Evolutionary conservation across 768 basidiomycete genomes (phyloP).

Genomic region (Terana coerulea): DNA sequence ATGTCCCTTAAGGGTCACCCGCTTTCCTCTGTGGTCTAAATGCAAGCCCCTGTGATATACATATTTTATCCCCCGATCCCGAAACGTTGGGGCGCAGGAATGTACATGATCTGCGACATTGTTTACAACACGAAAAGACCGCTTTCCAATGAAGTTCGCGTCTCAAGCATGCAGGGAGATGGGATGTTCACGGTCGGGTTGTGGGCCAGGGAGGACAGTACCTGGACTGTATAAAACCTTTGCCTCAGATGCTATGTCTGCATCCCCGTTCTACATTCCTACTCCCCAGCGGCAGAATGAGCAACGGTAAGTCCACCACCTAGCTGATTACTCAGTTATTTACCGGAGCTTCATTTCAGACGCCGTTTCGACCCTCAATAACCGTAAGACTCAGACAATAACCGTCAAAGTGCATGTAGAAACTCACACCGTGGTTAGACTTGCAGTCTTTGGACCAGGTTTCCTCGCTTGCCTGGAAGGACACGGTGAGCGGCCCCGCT

Average conservation of each 20-base stretch:
- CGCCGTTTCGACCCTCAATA: slow-evolving; percentile 32
- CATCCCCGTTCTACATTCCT: too few species aligned
- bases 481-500: slow-evolving; percentile 39
- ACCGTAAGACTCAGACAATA: slow-evolving; percentile 30
- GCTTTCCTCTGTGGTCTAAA: not conserved
- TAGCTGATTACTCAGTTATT: not conserved
- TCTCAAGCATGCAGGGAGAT: slow-evolving; percentile 1
- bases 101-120: slow-evolving; percentile 3
- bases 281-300: too few species aligned
- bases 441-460: slow-evolving; percentile 44
- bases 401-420: too few species aligned
- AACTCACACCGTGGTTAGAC: slow-evolving; percentile 32
- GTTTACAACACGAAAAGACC: not conserved
- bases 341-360: slow-evolving; percentile 7
- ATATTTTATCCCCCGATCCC: not conserved
- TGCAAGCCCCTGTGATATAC: too few species aligned
- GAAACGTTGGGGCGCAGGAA: not conserved
- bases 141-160: slow-evolving; percentile 2
- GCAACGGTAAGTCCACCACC: slow-evolving; percentile 2
- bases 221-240: too few species aligned
- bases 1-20: not conserved
- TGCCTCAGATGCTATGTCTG: too few species aligned
- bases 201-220: too few species aligned
- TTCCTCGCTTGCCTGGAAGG: slow-evolving; percentile 52
- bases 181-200: too few species aligned